Conservation (phyloP, 1,139 yeast species). For the Diutina rugosa region DNA sequence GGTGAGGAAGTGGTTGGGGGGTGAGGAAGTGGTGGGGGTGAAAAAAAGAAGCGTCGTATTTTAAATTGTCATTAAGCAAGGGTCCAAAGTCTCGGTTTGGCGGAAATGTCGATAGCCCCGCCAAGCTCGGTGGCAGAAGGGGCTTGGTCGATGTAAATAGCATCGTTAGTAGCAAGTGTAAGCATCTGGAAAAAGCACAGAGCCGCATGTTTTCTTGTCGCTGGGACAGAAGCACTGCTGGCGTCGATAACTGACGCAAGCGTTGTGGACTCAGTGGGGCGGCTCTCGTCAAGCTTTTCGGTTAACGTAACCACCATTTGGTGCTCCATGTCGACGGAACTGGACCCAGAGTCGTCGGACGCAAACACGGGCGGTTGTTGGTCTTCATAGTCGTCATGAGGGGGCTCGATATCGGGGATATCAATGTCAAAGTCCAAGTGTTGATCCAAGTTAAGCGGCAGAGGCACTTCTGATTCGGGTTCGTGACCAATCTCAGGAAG, state of each 20-base stretch:
- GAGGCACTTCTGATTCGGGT: neutral
- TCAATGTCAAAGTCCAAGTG: conserved; percentile 13
- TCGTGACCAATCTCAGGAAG: neutral
- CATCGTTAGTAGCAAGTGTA: conserved; percentile 71
- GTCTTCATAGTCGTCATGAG: neutral
- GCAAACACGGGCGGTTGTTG: neutral
- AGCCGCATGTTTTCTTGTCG: conserved; percentile 42
- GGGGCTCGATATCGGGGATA: conserved; percentile 4
- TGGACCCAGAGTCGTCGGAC: neutral
- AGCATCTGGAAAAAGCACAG: conserved; percentile 72
- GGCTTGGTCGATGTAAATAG: conserved; percentile 47
- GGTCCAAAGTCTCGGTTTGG: neutral
- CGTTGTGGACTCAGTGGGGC: neutral
- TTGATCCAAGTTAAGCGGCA: conserved; percentile 7
- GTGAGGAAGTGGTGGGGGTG: no score
- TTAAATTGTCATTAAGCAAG: neutral
- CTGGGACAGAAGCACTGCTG: neutral
- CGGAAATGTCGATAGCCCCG: neutral
- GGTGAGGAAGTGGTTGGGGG: no score
- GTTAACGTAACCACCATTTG: neutral
- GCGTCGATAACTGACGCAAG: neutral
- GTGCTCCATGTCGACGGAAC: neutral
- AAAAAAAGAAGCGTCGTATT: neutral
- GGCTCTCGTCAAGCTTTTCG: neutral
- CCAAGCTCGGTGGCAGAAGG: neutral